phyloP scores from a whole-genome alignment of 768 basidiomycete species.

The Tephrocybe rancida region DNA sequence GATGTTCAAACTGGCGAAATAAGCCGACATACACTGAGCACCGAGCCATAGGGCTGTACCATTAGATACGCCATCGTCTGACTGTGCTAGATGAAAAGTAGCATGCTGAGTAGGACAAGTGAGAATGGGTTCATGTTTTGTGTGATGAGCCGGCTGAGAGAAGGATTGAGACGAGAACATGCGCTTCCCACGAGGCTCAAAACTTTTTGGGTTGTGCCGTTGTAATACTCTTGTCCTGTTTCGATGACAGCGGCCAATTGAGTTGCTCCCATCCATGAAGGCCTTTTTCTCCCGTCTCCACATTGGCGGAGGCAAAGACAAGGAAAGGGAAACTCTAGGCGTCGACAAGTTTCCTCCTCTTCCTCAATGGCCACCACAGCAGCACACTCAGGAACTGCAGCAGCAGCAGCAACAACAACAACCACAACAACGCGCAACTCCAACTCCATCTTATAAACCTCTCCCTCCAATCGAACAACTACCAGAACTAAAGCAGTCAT shows the following conservation, averaged over 20 bases:
- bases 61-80: slow-evolving; percentile 63
- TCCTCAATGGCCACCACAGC: slow-evolving; percentile 64
- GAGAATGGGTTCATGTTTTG: slow-evolving; percentile 61
- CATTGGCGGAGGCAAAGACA: slow-evolving; percentile 66
- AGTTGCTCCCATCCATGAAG: slow-evolving; percentile 62
- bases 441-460: slow-evolving; percentile 62
- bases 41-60: slow-evolving; percentile 88
- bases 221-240: background rate
- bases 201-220: slow-evolving; percentile 36
- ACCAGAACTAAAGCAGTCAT: background rate
- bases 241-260: too few species aligned
- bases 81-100: slow-evolving; percentile 62
- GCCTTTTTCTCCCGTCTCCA: slow-evolving; percentile 82
- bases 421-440: slow-evolving; percentile 27
- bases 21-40: slow-evolving; percentile 72
- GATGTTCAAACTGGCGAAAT: slow-evolving; percentile 45
- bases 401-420: slow-evolving; percentile 36
- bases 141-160: slow-evolving; percentile 62
- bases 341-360: slow-evolving; percentile 71
- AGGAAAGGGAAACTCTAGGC: slow-evolving; percentile 54
- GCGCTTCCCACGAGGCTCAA: slow-evolving; percentile 27
- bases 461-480: slow-evolving; percentile 45
- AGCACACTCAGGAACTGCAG: slow-evolving; percentile 27
- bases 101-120: slow-evolving; percentile 31
- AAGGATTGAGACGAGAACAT: too few species aligned